These are phyloP conservation scores for Takashimella tepidaria DNA, from an alignment of 1,284 basidiomycete genomes.

Conservation along the genomic window DNA sequence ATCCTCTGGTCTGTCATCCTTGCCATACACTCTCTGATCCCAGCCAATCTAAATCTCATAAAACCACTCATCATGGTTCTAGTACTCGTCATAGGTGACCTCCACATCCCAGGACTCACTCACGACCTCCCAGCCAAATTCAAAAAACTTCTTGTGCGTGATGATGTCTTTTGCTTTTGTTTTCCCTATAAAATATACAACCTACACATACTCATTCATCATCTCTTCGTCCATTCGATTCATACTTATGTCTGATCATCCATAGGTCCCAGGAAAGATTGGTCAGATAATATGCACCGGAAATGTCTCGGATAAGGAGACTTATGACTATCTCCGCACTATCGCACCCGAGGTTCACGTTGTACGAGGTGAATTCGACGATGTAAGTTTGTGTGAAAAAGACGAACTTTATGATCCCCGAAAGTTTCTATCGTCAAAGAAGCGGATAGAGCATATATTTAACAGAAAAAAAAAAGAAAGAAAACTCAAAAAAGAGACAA, in stretches of 20 bases:
- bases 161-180: not conserved
- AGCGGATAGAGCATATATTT: not conserved
- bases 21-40: too few relatives aligned
- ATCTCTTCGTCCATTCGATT: too few relatives aligned
- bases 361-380: conserved; percentile 92
- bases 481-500: too few relatives aligned
- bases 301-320: conserved; percentile 95
- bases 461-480: too few relatives aligned
- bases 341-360: conserved; percentile 91
- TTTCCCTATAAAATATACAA: too few relatives aligned
- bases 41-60: too few relatives aligned
- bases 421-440: not conserved
- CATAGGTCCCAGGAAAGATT: conserved; percentile 81
- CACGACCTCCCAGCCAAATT: conserved; percentile 94
- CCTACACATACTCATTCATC: too few relatives aligned
- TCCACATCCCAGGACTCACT: conserved; percentile 79
- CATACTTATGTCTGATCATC: not conserved
- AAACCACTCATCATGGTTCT: conserved; percentile 74
- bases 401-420: too few relatives aligned
- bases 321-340: conserved; percentile 94
- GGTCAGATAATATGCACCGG: conserved; percentile 97
- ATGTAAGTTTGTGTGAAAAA: conserved; percentile 57
- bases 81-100: conserved; percentile 88
- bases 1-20: not conserved
- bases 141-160: conserved; percentile 79